phyloP scores from a whole-genome alignment of 1,284 basidiomycete genomes.

The Cutaneotrichosporon daszewskae region DNA sequence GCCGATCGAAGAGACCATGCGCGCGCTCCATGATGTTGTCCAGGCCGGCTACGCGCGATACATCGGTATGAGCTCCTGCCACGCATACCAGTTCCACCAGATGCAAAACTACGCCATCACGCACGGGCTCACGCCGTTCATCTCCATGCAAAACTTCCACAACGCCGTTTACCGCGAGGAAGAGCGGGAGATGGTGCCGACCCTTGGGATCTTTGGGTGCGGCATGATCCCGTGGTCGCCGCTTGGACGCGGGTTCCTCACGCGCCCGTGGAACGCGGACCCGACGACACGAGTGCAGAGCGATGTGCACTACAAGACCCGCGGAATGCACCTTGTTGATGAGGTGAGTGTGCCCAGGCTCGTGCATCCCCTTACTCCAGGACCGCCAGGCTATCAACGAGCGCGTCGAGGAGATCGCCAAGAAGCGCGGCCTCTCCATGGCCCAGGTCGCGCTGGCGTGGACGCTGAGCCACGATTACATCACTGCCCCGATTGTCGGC shows the following conservation, averaged over 20 bases:
- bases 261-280: constrained; percentile 25
- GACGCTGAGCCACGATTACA: constrained; percentile 41
- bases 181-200: constrained; percentile 59
- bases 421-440: constrained; percentile 55
- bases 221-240: constrained; percentile 48
- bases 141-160: constrained; percentile 63
- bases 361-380: no score
- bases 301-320: constrained; percentile 16
- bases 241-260: constrained; percentile 29
- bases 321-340: constrained; percentile 5
- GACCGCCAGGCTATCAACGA: constrained; percentile 34
- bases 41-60: constrained; percentile 61
- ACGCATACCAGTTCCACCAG: constrained; percentile 47
- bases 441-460: constrained; percentile 58
- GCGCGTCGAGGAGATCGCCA: constrained; percentile 55
- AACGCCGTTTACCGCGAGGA: constrained; percentile 56
- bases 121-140: constrained; percentile 60
- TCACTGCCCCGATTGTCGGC: constrained; percentile 43
- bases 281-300: constrained; percentile 22
- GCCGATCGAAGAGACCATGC: constrained; percentile 61
- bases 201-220: constrained; percentile 41
- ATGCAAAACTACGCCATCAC: constrained; percentile 48
- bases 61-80: constrained; percentile 57
- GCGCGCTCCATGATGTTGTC: constrained; percentile 64
- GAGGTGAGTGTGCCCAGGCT: no score